Conservation (phyloP, 2,329 filamentous ascomycete species). For the Ilyonectria sp. region DNA sequence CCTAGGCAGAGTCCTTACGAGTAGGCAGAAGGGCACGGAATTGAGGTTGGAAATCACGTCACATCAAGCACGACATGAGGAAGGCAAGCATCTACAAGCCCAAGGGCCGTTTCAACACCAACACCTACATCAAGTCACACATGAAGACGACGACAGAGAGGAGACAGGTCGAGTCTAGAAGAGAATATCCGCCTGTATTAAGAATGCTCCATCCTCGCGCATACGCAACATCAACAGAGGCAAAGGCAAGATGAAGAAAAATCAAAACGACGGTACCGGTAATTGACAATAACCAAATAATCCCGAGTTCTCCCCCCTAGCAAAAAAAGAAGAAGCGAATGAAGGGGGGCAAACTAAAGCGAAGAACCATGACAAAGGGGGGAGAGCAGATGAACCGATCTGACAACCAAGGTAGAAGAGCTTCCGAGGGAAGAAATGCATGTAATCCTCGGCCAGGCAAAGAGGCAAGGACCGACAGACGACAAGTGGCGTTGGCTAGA, state of each 20-base stretch:
- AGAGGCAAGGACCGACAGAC: slow-evolving; percentile 16
- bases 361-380: not conserved
- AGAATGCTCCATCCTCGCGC: slow-evolving; percentile 46
- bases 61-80: not conserved
- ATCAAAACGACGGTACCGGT: slow-evolving; percentile 18
- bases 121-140: not conserved
- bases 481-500: slow-evolving; percentile 1
- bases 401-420: slow-evolving; percentile 10
- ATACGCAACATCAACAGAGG: slow-evolving; percentile 33
- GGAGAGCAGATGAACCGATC: slow-evolving; percentile 15
- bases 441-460: not conserved
- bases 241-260: slow-evolving; percentile 31
- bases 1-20: not conserved
- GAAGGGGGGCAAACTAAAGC: not conserved
- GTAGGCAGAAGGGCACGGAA: not conserved
- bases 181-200: slow-evolving; percentile 50
- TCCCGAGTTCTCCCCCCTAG: slow-evolving; percentile 20
- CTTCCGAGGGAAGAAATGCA: not conserved
- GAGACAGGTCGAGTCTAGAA: slow-evolving; percentile 17
- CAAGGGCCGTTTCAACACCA: not conserved
- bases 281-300: slow-evolving; percentile 24
- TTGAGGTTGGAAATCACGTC: not conserved
- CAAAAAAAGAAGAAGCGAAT: slow-evolving; percentile 7
- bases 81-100: not conserved
- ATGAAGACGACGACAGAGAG: not conserved